Base-by-base conservation (phyloP, 1,284 basidiomycete genomes). In the Garcileccinum viscosum region DNA sequence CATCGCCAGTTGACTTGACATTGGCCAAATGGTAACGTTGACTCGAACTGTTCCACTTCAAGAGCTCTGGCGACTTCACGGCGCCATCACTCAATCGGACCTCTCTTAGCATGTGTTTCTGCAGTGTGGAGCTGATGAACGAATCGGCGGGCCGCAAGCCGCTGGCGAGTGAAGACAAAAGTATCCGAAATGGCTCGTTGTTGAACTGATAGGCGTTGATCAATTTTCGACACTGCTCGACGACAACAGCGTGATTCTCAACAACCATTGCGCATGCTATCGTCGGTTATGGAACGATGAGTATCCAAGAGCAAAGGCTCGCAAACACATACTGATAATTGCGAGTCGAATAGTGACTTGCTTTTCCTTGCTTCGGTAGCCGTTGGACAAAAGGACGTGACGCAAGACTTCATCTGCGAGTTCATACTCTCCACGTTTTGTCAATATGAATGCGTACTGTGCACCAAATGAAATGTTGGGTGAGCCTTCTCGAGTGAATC, bases 391-490 rank as follows among this genome's bases (percentile, higher is more conserved):
- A 12, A 92, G 82, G 50, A 96, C 85, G 76, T 97, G 96, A 15
- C 91, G 87, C 2, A 97, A 84, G 1, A 96, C 86, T 74, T 97
- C 95, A 62, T 93, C 88, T 0, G 92, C 95, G 9, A 88, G 80
- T 9, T 92, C 90, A 72, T 89, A 90, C 69, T 90, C 87, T 7
- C 86, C 85, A 70, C 89, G 84, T 77, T 85, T 83, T 65, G 95
- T 93, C 44, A 96, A 83, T 9, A 93, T 84, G 78, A 97, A 95
- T 66, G 91, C 89, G 78, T 98, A 98, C 95, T 98, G 73, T 32
- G 4, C 5, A 30, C 24, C 59, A 33, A 60, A 32, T 35, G 11
- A 6, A 53, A 24, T 27, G 42, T 38, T 22, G 38, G 63, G 32
- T 19, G 44, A n/a, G 2, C 12, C 15, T 17, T 56, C 6, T n/a